Conservation (phyloP, 495 filamentous ascomycete species). For the Penicillium argentinense region DNA sequence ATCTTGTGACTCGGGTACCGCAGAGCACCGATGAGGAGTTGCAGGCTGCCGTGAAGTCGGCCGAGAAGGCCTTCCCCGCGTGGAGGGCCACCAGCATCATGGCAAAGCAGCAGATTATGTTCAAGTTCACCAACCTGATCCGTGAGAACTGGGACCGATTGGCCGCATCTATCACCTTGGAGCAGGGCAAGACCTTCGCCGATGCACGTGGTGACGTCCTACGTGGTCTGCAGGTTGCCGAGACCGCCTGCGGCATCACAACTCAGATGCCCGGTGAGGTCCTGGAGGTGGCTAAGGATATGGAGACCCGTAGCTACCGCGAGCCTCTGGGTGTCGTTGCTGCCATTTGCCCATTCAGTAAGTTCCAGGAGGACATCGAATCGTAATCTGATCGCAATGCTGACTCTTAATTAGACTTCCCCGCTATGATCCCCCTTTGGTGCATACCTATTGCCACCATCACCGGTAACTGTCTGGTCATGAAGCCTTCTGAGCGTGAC, state of each 20-base stretch:
- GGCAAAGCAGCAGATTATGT: constrained; percentile 91
- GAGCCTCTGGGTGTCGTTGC: constrained; percentile 95
- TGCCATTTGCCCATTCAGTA: constrained; percentile 98
- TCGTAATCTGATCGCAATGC: constrained; percentile 3
- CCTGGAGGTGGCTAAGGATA: constrained; percentile 96
- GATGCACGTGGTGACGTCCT: constrained; percentile 96
- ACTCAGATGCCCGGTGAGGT: constrained; percentile 93
- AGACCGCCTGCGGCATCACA: constrained; percentile 92
- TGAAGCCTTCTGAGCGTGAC: constrained; percentile 98
- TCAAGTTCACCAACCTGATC: constrained; percentile 89
- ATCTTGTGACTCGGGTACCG: constrained; percentile 95
- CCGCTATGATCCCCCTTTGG: constrained; percentile 99
- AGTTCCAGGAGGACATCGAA: constrained; percentile 31
- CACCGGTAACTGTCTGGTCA: constrained; percentile 88
- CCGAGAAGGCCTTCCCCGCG: constrained; percentile 82
- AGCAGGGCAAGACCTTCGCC: constrained; percentile 98
- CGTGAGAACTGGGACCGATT: constrained; percentile 93
- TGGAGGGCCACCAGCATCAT: constrained; percentile 87
- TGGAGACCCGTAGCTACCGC: constrained; percentile 92
- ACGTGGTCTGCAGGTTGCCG: constrained; percentile 92
- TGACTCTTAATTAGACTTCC: constrained; percentile 69
- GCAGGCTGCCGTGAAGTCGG: constrained; percentile 80
- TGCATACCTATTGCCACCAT: constrained; percentile 92
- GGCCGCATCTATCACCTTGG: constrained; percentile 91
- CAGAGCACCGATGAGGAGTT: constrained; percentile 92